phyloP scores from a whole-genome alignment of 2,329 filamentous ascomycete genomes.

The Colletotrichum euphorbiae region DNA sequence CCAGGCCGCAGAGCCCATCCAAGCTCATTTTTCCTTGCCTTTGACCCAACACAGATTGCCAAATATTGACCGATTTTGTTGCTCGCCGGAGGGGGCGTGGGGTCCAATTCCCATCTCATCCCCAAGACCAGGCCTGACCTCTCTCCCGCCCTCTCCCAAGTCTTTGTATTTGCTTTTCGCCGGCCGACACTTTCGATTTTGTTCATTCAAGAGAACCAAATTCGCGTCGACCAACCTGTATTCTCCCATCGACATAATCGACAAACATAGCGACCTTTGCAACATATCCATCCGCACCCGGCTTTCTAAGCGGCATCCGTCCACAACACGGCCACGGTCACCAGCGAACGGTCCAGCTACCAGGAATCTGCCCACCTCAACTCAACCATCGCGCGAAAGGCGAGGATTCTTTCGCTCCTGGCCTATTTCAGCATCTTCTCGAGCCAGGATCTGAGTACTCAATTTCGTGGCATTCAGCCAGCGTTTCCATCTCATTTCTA shows the following conservation, averaged over 20 bases:
- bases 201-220: neutral
- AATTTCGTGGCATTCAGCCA: no score
- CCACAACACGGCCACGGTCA: neutral
- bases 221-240: neutral
- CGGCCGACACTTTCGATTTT: neutral
- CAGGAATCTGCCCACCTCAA: neutral
- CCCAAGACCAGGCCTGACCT: neutral
- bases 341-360: neutral
- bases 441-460: neutral
- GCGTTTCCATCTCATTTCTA: no score
- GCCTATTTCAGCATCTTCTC: neutral
- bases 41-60: slow-evolving; percentile 27
- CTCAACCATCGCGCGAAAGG: neutral
- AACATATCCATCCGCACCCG: neutral
- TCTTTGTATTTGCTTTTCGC: neutral
- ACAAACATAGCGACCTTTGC: neutral
- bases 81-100: slow-evolving; percentile 14
- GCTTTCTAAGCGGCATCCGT: neutral
- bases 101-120: neutral
- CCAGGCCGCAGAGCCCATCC: neutral
- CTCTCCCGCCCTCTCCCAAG: neutral
- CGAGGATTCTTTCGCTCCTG: neutral
- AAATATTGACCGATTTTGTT: slow-evolving; percentile 30
- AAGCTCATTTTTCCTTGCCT: neutral
- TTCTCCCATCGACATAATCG: neutral